Base-by-base conservation (phyloP, 2,329 filamentous ascomycete genomes). In the Aureobasidium uvarum region DNA sequence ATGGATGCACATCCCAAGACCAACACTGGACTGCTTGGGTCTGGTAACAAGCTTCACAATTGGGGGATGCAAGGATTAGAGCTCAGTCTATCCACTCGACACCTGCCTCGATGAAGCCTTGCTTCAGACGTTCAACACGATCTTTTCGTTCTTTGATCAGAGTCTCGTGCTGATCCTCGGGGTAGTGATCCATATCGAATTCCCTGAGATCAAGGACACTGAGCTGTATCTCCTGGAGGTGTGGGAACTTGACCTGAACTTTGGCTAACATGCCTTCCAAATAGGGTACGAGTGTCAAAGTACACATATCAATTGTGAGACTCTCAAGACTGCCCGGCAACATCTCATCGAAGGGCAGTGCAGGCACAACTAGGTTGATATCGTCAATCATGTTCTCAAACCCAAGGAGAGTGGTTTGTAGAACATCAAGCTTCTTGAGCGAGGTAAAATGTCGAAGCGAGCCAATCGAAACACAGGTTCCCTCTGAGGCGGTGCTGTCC, bases 261-360 rank as follows among this genome's bases (percentile, higher is more conserved):
- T 38, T 48, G 31, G 25, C n/a, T 3, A 33, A 41, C 25, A 60
- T n/a, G 5, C n/a, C 31, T 48, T 60, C 56, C 28, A 60, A 7
- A 13, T 60, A 60, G 10, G 56, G 56, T 10, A 60, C 28, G 8
- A 60, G 10, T 2, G 41, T 60, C 3, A 46, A 2, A 25, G 31
- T 48, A 48, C 56, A 60, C 2, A 7, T 18, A 25, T 60, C 43
- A n/a, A 60, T 60, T 11, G 41, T 60, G n/a, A 60, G 41, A 48
- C 31, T 38, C 20, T 48, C 20, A 6, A 60, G 39, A 18, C 41
- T 60, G 43, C 56, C 38, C 25, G 56, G 56, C 14, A 60, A 31
- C 28, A 60, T 60, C 6, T 60, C 56, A 1, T 25, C 43, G 10
- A 60, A 48, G 5, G 56, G 41, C 6, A 23, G n/a, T 46, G 56